Percentiles rank a stretch among this genome's conserved stretches.
Evolutionary conservation across 208 protist genomes (phyloP).

Genomic region (Wallacemonas rigidus): DNA sequence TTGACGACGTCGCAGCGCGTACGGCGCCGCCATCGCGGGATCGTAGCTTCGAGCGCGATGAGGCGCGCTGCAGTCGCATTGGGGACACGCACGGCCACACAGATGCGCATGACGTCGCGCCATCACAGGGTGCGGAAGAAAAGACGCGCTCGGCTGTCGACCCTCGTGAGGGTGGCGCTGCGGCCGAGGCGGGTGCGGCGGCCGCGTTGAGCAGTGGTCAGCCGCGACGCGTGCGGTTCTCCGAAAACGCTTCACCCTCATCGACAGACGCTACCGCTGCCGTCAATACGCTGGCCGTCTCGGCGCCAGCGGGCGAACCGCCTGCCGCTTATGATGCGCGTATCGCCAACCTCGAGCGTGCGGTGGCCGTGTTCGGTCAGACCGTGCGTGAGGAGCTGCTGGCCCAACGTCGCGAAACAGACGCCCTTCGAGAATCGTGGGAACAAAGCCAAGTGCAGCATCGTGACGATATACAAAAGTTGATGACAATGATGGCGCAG

Average conservation of each 20-base stretch:
- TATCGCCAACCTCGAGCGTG: constrained; percentile 59
- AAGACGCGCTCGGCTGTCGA: no score
- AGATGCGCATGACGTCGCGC: no score
- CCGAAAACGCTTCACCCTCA: neutral
- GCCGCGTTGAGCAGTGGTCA: neutral
- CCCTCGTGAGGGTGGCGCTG: neutral
- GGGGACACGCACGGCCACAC: neutral
- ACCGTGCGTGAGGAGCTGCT: constrained; percentile 40
- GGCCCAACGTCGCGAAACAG: constrained; percentile 27
- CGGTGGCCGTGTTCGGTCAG: constrained; percentile 39
- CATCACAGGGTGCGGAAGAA: no score
- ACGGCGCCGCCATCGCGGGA: constrained; percentile 1
- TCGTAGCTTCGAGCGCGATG: constrained; percentile 44
- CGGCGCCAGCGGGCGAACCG: no score
- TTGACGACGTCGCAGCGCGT: neutral
- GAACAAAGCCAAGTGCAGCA: constrained; percentile 33
- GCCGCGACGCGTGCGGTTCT: neutral
- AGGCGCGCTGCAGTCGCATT: constrained; percentile 36
- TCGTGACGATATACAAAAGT: constrained; percentile 40
- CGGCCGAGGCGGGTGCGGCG: neutral
- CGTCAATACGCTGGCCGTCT: no score
- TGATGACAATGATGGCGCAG: constrained; percentile 46
- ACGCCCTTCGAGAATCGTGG: constrained; percentile 29
- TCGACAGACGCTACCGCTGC: neutral
- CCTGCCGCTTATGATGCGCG: constrained; percentile 27